Base-by-base conservation (phyloP, 345 rosid species). In the Salix dunnii region DNA sequence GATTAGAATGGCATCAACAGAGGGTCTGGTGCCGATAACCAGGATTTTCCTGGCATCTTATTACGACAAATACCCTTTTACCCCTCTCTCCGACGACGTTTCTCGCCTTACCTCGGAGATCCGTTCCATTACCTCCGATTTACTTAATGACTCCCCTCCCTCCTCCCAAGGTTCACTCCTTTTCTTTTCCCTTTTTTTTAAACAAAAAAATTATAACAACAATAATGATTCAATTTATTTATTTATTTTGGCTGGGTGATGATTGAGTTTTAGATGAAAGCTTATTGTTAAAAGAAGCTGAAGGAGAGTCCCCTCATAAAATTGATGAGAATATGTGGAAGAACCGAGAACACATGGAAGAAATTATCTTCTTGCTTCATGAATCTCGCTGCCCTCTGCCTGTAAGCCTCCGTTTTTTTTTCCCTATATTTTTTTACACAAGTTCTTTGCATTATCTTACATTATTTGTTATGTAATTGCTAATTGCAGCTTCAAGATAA, bases 271-370 rank as follows among this genome's bases (percentile, higher is more conserved):
- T 80, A 95, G 99, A 77, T 49, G 97, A 89, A 80, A 84, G 68
- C 64, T 73, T 74, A 40, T 71, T 95, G 81, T 69, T 91, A 25
- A 84, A 84, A 63, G 93, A 93, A 86, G 89, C 93, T 12, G 87
- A 85, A 42, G 76, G 77, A 55, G 85, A 82, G 81, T 89, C 97
- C 66, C 88, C 97, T 12, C 97, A 91, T 82, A 95, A 95, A 84
- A 89, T 95, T 27, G 99, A 95, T 75, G 97, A 93, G 86, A 95
- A 95, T 86, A 87, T 95, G 93, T 95, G 99, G 97, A 95, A 89
- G 88, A 93, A 95, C 81, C 86, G 97, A 60, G 97, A 91, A 80
- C 93, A 89, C 71, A 83, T 95, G 82, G 97, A 95, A 76, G 97
- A 95, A 87, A 89, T 93, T 67, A 46, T 93, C 35, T 91, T 84